Evolutionary conservation across 2,329 filamentous ascomycete genomes (phyloP), one percentile per base, ranked within the genome.

Genomic region (Aspergillus pseudotamarii): DNA sequence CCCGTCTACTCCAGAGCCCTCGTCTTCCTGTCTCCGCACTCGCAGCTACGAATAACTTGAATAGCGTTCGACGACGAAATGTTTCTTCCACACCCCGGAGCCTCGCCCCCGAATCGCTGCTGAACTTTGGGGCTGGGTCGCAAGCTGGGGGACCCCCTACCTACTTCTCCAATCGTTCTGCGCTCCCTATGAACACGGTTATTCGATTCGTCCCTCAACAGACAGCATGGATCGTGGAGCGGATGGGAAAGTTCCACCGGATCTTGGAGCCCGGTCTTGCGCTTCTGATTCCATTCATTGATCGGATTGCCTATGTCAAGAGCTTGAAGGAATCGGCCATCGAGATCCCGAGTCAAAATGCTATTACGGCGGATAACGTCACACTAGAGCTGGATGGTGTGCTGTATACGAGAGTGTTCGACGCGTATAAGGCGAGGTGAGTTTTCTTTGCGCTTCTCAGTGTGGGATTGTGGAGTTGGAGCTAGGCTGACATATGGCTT

Each of bases 211-310:
- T 99, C 48, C 95, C 95, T n/a, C 95, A 99, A 81, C 95, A 99
- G 83, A 98, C 94, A 72, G 95, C 95, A 78, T 99, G 95, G 95
- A 94, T 99, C 64, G 95, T 99, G 62, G 95, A 99, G 86, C 94
- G 95, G 75, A 99, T 99, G 95, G 95, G 95, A 73, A 95, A 94
- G 80, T 99, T 97, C 83, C 91, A 92, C 81, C 88, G 94, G 64
- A 97, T 99, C 73, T 83, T 99, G 57, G 88, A 97, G 72, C 95
- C 95, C 4, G 95, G 95, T 62, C 84, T 99, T 66, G 94, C 95
- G 26, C 86, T 99, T 66, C 82, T 99, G 70, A 85, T 95, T 60
- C 95, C 95, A 1, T 91, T 98, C 69, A 82, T 99, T 78, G 95
- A 99, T 80, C 91, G 93, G 66, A 98, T 99, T 78, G 91, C 95